Evolutionary conservation across 257 asterid species (phyloP).

Genomic region (Rehmannia glutinosa): DNA sequence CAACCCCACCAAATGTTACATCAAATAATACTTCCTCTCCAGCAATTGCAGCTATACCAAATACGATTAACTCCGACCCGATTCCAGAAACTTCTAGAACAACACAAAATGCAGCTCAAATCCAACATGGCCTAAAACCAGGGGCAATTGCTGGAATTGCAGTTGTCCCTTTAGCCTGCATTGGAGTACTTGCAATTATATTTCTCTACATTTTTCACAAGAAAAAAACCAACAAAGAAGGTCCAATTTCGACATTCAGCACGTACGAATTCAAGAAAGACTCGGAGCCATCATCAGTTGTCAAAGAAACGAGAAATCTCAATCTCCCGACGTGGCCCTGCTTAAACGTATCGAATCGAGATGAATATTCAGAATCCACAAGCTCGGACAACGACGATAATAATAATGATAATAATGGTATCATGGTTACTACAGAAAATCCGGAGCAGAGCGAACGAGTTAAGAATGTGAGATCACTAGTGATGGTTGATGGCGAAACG

Average conservation of each 20-base stretch:
- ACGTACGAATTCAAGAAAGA: conserved; percentile 32
- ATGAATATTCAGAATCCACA: conserved; percentile 53
- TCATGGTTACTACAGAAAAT: no score
- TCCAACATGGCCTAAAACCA: conserved; percentile 48
- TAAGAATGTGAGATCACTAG: conserved; percentile 40
- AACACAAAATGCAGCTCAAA: conserved; percentile 21
- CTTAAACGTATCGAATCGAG: conserved; percentile 40
- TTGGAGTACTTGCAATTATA: conserved; percentile 62
- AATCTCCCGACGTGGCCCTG: conserved; percentile 51
- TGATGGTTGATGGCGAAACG: conserved; percentile 82
- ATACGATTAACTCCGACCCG: conserved; percentile 40
- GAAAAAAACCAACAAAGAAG: conserved; percentile 21
- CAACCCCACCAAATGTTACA: conserved; percentile 50
- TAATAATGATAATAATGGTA: background rate
- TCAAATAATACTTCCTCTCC: conserved; percentile 48
- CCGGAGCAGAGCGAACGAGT: background rate
- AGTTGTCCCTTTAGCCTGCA: conserved; percentile 61
- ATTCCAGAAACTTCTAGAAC: conserved; percentile 27
- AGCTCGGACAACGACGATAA: conserved; percentile 55
- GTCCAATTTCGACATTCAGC: conserved; percentile 13
- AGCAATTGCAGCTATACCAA: conserved; percentile 90
- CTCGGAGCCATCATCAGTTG: conserved; percentile 19
- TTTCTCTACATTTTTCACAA: conserved; percentile 49
- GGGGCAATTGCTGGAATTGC: conserved; percentile 59
- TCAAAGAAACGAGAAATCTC: conserved; percentile 26